These are phyloP conservation scores for Lecanosticta acicola DNA, from an alignment of 2,329 filamentous ascomycete species.

Conservation along the genomic window DNA sequence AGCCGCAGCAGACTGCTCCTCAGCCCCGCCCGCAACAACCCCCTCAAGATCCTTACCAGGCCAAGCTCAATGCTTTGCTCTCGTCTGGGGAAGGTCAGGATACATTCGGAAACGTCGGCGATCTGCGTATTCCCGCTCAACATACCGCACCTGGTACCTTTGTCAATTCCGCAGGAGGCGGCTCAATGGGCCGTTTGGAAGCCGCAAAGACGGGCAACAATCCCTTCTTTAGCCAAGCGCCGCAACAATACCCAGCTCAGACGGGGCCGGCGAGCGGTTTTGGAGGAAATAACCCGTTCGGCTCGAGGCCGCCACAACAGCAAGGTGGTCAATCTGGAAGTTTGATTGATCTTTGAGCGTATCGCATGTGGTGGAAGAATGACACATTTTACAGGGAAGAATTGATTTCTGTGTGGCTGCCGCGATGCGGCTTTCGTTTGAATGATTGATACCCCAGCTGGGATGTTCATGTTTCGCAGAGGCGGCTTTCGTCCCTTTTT, in stretches of 20 bases:
- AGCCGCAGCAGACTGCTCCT: slow-evolving; percentile 46
- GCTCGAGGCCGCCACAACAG: slow-evolving; percentile 43
- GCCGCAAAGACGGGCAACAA: slow-evolving; percentile 69
- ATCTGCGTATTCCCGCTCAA: slow-evolving; percentile 89
- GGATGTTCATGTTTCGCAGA: too few species aligned
- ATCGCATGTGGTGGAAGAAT: neutral
- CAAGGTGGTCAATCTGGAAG: slow-evolving; percentile 43
- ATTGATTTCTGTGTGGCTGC: too few species aligned
- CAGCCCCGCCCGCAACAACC: slow-evolving; percentile 37
- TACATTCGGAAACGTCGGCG: slow-evolving; percentile 95
- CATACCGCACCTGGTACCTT: slow-evolving; percentile 95
- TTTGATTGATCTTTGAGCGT: slow-evolving; percentile 52
- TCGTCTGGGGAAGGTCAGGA: slow-evolving; percentile 87
- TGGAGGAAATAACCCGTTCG: slow-evolving; percentile 53
- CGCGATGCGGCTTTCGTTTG: too few species aligned
- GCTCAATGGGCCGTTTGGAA: slow-evolving; percentile 63
- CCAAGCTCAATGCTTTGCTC: slow-evolving; percentile 79
- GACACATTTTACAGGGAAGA: too few species aligned
- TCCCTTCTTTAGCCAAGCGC: slow-evolving; percentile 70
- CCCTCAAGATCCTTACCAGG: slow-evolving; percentile 53
- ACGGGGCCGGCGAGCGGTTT: slow-evolving; percentile 43
- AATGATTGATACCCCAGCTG: too few species aligned
- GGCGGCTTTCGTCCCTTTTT: too few species aligned
- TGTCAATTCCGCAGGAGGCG: slow-evolving; percentile 86
- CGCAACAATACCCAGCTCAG: slow-evolving; percentile 45